Conservation (phyloP, 2,329 filamentous ascomycete genomes). For the Fusarium caatingaense region DNA sequence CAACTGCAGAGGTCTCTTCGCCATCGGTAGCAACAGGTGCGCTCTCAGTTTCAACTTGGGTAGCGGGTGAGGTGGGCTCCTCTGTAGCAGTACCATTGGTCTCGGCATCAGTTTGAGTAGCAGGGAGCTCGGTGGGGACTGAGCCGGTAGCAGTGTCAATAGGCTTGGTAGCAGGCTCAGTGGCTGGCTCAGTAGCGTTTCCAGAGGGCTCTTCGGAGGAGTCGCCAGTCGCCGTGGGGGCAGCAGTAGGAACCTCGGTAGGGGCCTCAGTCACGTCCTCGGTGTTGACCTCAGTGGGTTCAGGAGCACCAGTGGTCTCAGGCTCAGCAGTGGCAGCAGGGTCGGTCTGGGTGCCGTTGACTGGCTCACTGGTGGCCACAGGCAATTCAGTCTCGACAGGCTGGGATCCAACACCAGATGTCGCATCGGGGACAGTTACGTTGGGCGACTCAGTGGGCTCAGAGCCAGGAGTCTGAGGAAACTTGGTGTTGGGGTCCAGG, state of each 20-base stretch:
- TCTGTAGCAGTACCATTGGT: slow-evolving; percentile 30
- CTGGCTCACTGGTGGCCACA: slow-evolving; percentile 25
- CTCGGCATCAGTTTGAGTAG: slow-evolving; percentile 27
- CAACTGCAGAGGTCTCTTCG: slow-evolving; percentile 16
- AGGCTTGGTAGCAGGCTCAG: slow-evolving; percentile 22
- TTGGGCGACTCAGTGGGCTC: slow-evolving; percentile 25
- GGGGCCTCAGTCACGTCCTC: slow-evolving; percentile 9
- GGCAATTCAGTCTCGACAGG: slow-evolving; percentile 15
- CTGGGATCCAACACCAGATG: slow-evolving; percentile 11
- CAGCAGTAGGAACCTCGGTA: slow-evolving; percentile 15
- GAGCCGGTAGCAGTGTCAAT: slow-evolving; percentile 12
- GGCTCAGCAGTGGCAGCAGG: slow-evolving; percentile 11
- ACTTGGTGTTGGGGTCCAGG: slow-evolving; percentile 28
- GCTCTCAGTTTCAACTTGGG: slow-evolving; percentile 10
- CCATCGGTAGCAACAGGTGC: slow-evolving; percentile 8
- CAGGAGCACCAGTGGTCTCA: slow-evolving; percentile 22
- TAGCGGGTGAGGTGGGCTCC: slow-evolving; percentile 20
- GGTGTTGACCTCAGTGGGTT: background rate
- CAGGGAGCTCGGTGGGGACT: slow-evolving; percentile 9
- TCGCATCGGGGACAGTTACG: slow-evolving; percentile 18
- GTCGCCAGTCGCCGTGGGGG: slow-evolving; percentile 16
- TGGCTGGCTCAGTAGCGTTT: slow-evolving; percentile 11
- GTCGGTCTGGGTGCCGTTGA: slow-evolving; percentile 18
- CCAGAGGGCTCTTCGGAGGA: slow-evolving; percentile 15
- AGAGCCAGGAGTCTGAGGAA: slow-evolving; percentile 9